Evolutionary conservation across 495 filamentous ascomycete species (phyloP).

Genomic region (Eremomyces bilateralis): DNA sequence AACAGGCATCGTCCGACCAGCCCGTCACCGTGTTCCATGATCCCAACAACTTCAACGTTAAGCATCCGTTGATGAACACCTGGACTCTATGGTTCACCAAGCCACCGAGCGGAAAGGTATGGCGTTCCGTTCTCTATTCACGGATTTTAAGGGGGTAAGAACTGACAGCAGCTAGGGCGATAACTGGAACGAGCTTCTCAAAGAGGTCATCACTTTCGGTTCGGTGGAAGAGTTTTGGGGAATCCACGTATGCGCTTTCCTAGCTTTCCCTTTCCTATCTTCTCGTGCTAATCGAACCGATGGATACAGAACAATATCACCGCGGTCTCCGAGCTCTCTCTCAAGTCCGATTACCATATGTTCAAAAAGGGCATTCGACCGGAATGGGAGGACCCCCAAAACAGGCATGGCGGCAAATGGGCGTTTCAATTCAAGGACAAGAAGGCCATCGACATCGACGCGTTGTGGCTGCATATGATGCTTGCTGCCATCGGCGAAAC

Average conservation of each 20-base stretch:
- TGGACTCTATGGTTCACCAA: conserved; percentile 99
- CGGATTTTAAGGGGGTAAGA: background rate
- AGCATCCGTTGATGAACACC: conserved; percentile 85
- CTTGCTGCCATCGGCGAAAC: conserved; percentile 94
- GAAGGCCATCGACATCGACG: conserved; percentile 72
- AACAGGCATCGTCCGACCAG: conserved; percentile 25
- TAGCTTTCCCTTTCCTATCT: too few relatives aligned
- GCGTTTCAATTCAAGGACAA: conserved; percentile 93
- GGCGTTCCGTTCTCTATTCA: conserved; percentile 5
- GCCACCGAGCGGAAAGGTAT: conserved; percentile 86
- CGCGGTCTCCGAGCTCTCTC: conserved; percentile 75
- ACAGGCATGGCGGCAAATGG: conserved; percentile 99
- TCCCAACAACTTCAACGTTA: conserved; percentile 95
- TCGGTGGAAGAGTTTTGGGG: conserved; percentile 99
- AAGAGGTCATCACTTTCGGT: conserved; percentile 95
- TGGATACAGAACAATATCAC: conserved; percentile 99
- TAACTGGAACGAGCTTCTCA: conserved; percentile 95
- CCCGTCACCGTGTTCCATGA: conserved; percentile 87
- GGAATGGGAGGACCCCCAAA: conserved; percentile 94
- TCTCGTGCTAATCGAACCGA: too few relatives aligned
- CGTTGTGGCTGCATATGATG: conserved; percentile 93
- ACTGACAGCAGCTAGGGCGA: conserved; percentile 40
- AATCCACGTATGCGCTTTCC: conserved; percentile 63
- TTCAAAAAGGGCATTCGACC: conserved; percentile 95
- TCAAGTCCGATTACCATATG: conserved; percentile 98